Evolutionary conservation across 176 grass and related monocot genomes (phyloP), one percentile per base, ranked within the genome.

Genomic region (Lolium multiflorum): DNA sequence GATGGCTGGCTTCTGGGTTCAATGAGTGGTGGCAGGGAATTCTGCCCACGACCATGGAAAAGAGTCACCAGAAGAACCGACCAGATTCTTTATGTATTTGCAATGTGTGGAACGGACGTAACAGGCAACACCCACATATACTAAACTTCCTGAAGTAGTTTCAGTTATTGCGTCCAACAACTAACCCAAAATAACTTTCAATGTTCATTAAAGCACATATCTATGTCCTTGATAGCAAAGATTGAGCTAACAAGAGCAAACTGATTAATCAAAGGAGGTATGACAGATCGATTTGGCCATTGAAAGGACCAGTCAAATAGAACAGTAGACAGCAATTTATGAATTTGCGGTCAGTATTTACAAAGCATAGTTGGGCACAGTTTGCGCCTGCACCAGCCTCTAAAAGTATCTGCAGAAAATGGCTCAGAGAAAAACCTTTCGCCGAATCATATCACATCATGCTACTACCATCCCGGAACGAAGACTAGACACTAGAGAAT

Each of bases 351-450:
- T 63, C 47, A 73, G 25, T 75, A 69, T 82, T 44, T 77, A 62
- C 56, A 81, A 76, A 68, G 16, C 73, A 72, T 74, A 71, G 55
- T 35, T 63, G 22, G 15, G 72, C 22, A 28, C 1, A 4, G 22
- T 51, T 14, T 10, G 14, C 16, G 72, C 72, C 72, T 28, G 25
- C 49, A 26, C 48, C 48, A 31, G 47, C 24, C 72, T 76, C 24
- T 11, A 52, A 51, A 74, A 75, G 28, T 16, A 52, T 5, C 72
- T 18, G 18, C 16, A 0, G 35, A 57, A 13, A 81, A 51, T 81
- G 79, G 79, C 79, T 81, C 79, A 54, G 79, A 81, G 79, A 41
- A 37, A 63, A 81, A 81, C 79, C 79, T 81, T 81, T 81, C 7
- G 47, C 79, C 63, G 2, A 54, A 76, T 76, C 49, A 76, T 4